Conservation (phyloP, 805 yeast species). For the Zygotorulaspora sp. region DNA sequence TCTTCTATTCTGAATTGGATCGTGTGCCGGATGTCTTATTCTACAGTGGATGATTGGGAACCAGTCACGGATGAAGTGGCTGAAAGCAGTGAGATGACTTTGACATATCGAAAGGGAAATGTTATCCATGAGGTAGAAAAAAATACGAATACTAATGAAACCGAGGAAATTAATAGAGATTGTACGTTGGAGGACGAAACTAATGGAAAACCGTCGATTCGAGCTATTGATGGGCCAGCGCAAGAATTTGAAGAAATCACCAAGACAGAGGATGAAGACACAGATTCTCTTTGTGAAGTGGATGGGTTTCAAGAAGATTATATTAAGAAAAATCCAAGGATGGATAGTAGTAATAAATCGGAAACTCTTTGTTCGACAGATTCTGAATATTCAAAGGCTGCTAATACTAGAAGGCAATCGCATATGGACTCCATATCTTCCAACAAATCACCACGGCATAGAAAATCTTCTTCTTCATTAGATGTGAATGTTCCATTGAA, state of each 20-base stretch:
- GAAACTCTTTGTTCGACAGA: background rate
- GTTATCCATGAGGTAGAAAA: background rate
- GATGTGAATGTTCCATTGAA: conserved; percentile 14
- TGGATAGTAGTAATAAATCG: background rate
- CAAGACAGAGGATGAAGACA: background rate
- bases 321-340: background rate
- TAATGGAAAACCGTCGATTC: background rate
- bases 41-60: conserved; percentile 23
- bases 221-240: background rate
- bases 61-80: conserved; percentile 16
- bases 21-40: conserved; percentile 4
- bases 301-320: background rate
- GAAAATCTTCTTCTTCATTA: conserved; percentile 14
- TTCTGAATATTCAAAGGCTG: background rate
- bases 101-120: conserved; percentile 7
- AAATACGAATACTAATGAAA: background rate
- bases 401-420: background rate
- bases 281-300: background rate
- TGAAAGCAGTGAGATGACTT: conserved; percentile 13
- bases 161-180: background rate
- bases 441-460: conserved; percentile 4
- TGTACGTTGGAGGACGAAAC: background rate
- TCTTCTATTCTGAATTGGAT: too few species aligned
- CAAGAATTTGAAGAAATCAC: background rate
- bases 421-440: background rate